Evolutionary conservation across 768 basidiomycete genomes (phyloP), one percentile per base, ranked within the genome.

Genomic region (Mycena pura): DNA sequence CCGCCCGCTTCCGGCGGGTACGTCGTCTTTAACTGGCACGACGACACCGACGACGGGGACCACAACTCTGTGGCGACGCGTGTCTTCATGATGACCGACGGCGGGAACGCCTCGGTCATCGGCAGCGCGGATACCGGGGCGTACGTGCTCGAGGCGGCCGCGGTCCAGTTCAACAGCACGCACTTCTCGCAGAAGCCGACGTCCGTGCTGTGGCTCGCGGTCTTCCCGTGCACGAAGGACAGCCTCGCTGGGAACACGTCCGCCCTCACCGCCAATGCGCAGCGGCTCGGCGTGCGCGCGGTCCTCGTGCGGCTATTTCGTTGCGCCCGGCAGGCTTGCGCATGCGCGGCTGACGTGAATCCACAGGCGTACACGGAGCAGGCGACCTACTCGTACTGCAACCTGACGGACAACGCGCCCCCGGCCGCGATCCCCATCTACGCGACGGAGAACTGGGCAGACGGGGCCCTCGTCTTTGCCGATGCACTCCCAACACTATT

Each of bases 131-230:
- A 54, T 56, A 48, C 45, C 1, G 34, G 36, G 14, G 13, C 11
- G 14, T 62, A 49, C 11, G 46, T 46, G 6, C 32, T 62, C 9
- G 53, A 62, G 24, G 54, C 39, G 14, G n/a, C 57, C 21, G 60
- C 60, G 10, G 53, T 62, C 4, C 60, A 62, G 28, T 62, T 62
- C 32, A 62, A 62, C 54, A 38, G 43, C 9, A 54, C 60, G 13
- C 60, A 62, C 21, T 62, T 62, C 15, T 21, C 22, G 17, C 47
- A 41, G 11, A 21, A 24, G 22, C 31, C 46, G 5, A 47, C 51
- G 13, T 21, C 53, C 3, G 40, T 47, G 46, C 60, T 54, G 2
- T 62, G 60, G 60, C 14, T 62, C 15, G 60, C 60, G 13, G 25
- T 55, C 3, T 62, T 62, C 31, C 21, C 44, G 1, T 62, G 46